These are phyloP conservation scores for Saccharomycopsis schoenii DNA, from an alignment of 805 yeast species.

Conservation along the genomic window DNA sequence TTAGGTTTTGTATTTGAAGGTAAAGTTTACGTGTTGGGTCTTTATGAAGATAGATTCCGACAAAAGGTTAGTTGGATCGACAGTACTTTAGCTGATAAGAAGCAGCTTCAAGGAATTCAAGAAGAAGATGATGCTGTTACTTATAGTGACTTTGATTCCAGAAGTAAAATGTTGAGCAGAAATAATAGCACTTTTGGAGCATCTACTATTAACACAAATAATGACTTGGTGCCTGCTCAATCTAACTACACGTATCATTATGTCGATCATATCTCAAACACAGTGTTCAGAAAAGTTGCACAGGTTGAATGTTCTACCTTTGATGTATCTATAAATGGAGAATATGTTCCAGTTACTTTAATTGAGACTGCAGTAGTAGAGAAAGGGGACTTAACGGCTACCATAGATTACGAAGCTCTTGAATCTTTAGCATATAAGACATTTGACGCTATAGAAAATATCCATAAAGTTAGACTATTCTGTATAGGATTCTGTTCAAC, in stretches of 20 bases:
- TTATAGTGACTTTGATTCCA: neutral
- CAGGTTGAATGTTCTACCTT: slow-evolving; percentile 89
- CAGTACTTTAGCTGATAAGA: slow-evolving; percentile 3
- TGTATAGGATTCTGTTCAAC: slow-evolving; percentile 76
- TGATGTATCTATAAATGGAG: slow-evolving; percentile 70
- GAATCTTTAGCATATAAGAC: slow-evolving; percentile 41
- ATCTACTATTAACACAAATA: neutral
- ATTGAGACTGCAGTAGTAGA: slow-evolving; percentile 59
- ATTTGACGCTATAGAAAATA: slow-evolving; percentile 37
- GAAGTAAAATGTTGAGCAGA: slow-evolving; percentile 1
- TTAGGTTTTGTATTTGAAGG: slow-evolving; percentile 85
- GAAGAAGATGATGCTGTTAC: slow-evolving; percentile 19
- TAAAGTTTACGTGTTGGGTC: slow-evolving; percentile 77
- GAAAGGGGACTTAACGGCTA: slow-evolving; percentile 14
- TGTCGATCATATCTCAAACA: slow-evolving; percentile 76
- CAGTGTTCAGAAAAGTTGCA: slow-evolving; percentile 71
- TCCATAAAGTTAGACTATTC: slow-evolving; percentile 68
- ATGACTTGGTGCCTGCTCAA: neutral
- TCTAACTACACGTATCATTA: slow-evolving; percentile 53
- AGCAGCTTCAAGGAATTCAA: slow-evolving; percentile 11
- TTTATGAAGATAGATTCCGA: slow-evolving; percentile 83
- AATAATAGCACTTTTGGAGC: neutral
- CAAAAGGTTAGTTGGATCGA: slow-evolving; percentile 66
- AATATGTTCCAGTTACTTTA: slow-evolving; percentile 74
- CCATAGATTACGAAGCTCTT: slow-evolving; percentile 31